These are phyloP conservation scores for Rhinocladiella similis DNA, from an alignment of 2,329 filamentous ascomycete species.

Conservation along the genomic window DNA sequence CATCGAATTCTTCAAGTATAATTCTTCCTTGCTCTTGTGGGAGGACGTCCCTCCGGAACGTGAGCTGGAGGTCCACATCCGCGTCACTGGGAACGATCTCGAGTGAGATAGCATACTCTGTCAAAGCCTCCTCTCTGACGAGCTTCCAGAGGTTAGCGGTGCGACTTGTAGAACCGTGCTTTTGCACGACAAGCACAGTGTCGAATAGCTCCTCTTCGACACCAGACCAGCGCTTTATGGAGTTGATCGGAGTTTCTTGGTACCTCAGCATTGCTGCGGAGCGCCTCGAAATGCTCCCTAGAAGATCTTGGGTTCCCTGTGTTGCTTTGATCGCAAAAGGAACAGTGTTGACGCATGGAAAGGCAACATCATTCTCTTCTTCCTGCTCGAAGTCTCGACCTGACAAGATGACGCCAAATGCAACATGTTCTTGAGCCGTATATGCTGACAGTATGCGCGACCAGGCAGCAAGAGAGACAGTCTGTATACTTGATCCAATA, in stretches of 20 bases:
- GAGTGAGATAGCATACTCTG: slow-evolving; percentile 71
- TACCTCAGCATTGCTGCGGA: slow-evolving; percentile 66
- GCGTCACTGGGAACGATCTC: slow-evolving; percentile 66
- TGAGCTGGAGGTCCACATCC: slow-evolving; percentile 63
- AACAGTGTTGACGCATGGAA: slow-evolving; percentile 81
- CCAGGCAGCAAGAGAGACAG: slow-evolving; percentile 76
- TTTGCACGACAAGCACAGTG: slow-evolving; percentile 82
- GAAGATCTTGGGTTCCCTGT: slow-evolving; percentile 56
- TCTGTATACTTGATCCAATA: slow-evolving; percentile 71
- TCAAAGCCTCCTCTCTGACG: slow-evolving; percentile 60
- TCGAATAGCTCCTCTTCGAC: slow-evolving; percentile 72
- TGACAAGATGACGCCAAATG: slow-evolving; percentile 79
- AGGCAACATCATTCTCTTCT: slow-evolving; percentile 57
- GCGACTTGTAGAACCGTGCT: slow-evolving; percentile 38
- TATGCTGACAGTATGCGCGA: slow-evolving; percentile 72
- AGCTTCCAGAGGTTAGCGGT: slow-evolving; percentile 57
- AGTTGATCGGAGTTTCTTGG: slow-evolving; percentile 69
- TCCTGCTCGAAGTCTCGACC: slow-evolving; percentile 63
- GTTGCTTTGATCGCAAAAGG: slow-evolving; percentile 65
- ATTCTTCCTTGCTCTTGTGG: slow-evolving; percentile 48
- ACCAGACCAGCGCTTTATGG: slow-evolving; percentile 71
- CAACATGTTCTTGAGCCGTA: slow-evolving; percentile 69
- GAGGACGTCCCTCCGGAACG: slow-evolving; percentile 63
- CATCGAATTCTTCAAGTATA: slow-evolving; percentile 25
- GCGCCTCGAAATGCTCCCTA: slow-evolving; percentile 64